Evolutionary conservation across 2,329 filamentous ascomycete genomes (phyloP).

Genomic region (Tolypocladium nubicola): DNA sequence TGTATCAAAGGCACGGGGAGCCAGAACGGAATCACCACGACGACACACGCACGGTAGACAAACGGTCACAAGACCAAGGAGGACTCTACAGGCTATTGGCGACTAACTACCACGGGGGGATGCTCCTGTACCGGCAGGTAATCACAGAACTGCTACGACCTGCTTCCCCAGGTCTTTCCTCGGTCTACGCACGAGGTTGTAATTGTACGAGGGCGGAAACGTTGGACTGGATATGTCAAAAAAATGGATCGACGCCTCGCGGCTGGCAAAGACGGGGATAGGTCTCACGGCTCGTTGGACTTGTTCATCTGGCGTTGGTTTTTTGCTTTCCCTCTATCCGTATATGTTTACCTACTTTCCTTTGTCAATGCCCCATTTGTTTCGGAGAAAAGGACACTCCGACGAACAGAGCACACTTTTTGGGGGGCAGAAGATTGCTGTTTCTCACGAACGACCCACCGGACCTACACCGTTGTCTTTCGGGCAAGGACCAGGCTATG

Average conservation of each 20-base stretch:
- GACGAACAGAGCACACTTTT: neutral
- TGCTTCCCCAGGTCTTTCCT: neutral
- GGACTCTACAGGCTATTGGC: neutral
- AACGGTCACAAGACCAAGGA: neutral
- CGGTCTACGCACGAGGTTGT: neutral
- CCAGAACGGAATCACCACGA: neutral
- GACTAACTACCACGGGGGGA: no score
- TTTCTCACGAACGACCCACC: neutral
- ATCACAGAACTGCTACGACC: neutral
- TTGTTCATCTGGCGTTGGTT: conserved; percentile 3
- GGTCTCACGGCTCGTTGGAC: conserved; percentile 17
- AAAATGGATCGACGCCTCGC: conserved; percentile 13
- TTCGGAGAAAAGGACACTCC: neutral
- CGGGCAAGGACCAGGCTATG: neutral
- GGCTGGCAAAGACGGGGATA: conserved; percentile 16
- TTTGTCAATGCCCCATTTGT: neutral
- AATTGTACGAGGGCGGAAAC: neutral
- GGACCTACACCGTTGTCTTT: neutral
- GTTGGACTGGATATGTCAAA: conserved; percentile 2
- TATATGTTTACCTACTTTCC: neutral
- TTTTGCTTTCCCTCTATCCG: neutral
- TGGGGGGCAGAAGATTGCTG: neutral
- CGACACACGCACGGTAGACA: neutral
- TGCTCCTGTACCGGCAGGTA: neutral
- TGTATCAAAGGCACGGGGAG: neutral